Conservation (phyloP, 495 filamentous ascomycete species). For the Choiromyces venosus region DNA sequence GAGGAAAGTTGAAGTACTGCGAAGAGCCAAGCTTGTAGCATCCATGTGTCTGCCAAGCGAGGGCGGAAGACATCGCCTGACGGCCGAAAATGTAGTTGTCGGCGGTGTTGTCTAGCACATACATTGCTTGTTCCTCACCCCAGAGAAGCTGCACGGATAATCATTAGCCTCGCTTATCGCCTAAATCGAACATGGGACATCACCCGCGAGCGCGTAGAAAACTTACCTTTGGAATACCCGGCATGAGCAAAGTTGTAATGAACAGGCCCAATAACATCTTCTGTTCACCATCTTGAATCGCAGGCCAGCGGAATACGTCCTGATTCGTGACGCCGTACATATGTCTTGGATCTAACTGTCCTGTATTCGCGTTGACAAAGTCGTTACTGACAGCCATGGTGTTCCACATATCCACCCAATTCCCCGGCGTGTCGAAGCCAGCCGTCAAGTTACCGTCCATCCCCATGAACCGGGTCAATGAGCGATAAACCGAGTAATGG, state of each 20-base stretch:
- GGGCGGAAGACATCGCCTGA: slow-evolving; percentile 60
- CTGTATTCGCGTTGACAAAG: slow-evolving; percentile 59
- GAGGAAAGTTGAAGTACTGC: slow-evolving; percentile 58
- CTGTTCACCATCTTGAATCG: slow-evolving; percentile 58
- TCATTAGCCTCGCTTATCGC: slow-evolving; percentile 3
- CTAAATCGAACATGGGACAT: not conserved
- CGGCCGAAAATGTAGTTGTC: slow-evolving; percentile 67
- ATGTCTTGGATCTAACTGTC: slow-evolving; percentile 64
- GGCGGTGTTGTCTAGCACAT: slow-evolving; percentile 62
- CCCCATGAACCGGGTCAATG: slow-evolving; percentile 52
- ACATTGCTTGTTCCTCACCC: slow-evolving; percentile 68
- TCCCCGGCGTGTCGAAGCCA: slow-evolving; percentile 55
- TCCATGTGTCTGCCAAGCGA: slow-evolving; percentile 65
- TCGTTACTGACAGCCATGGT: slow-evolving; percentile 60
- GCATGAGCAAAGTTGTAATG: slow-evolving; percentile 60
- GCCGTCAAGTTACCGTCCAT: slow-evolving; percentile 59
- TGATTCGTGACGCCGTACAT: slow-evolving; percentile 68
- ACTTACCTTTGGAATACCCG: slow-evolving; percentile 58
- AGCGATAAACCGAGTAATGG: slow-evolving; percentile 67
- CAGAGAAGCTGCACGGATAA: slow-evolving; percentile 44
- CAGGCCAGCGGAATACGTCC: slow-evolving; percentile 71
- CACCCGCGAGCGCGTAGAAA: not conserved
- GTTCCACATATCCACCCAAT: slow-evolving; percentile 61
- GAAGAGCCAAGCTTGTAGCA: slow-evolving; percentile 56
- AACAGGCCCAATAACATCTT: slow-evolving; percentile 59